Evolutionary conservation across 1,284 basidiomycete species (phyloP), one percentile per base, ranked within the genome.

Genomic region (Pterulicium gracile): DNA sequence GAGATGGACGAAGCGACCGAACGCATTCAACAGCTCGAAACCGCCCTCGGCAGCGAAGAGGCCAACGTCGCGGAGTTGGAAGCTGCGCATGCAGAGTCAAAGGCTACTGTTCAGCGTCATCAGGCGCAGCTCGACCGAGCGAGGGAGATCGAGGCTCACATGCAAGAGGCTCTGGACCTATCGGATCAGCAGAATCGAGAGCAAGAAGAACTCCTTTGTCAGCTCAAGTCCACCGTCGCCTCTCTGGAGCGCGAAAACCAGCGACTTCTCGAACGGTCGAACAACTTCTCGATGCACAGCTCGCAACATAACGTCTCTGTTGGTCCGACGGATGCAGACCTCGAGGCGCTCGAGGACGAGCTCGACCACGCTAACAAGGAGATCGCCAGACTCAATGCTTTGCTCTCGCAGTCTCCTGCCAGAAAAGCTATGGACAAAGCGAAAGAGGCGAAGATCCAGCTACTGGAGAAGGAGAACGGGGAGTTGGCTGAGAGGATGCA

Each of bases 291-390:
- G 15, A 59, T 61, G 44, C 56, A 56, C 24, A 58, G 60, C 23
- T 66, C 64, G 42, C 55, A 49, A 24, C 58, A 59, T 51, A 52
- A 59, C 21, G 55, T 61, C 12, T 59, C 61, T 43, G 52, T 49
- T 44, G 63, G 53, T 42, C 65, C 54, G 54, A 73, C 54, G 44
- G 68, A 73, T 34, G 66, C 68, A 19, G 78, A 81, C 35, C 65
- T 71, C 14, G 79, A 82, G 48, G 72, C 69, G 0, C 67, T 94
- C 36, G 87, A 93, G 58, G 69, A 72, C 3, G 85, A 92, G 51
- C 72, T 94, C 19, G 84, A 89, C 50, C 75, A 79, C 1, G 90
- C 91, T 0, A 74, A 88, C 57, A 77, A 70, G 55, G 88, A 93
- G 59, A 86, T 92, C 49, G 85, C 81, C 0, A 73, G 79, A 15